These are phyloP conservation scores for Juglanconis sp. DNA, from an alignment of 2,329 filamentous ascomycete genomes.

Conservation along the genomic window DNA sequence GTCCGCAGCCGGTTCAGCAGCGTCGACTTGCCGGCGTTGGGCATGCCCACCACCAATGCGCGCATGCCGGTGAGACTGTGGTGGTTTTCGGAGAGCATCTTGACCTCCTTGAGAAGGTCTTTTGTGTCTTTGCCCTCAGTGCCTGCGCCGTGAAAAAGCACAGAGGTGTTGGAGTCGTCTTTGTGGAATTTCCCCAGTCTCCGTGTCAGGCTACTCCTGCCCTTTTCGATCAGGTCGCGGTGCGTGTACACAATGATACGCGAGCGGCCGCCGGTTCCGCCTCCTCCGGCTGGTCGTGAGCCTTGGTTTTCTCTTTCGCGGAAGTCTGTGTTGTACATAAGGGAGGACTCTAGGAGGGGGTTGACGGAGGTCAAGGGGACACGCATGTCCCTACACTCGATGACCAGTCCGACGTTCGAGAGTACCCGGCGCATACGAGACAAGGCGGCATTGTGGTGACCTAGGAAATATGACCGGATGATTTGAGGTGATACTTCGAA, in stretches of 20 bases:
- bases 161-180: slow-evolving; percentile 28
- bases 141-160: slow-evolving; percentile 29
- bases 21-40: slow-evolving; percentile 93
- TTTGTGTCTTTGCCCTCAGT: slow-evolving; percentile 29
- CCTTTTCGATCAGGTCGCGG: slow-evolving; percentile 60
- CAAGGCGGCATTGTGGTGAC: slow-evolving; percentile 83
- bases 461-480: slow-evolving; percentile 87
- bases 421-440: slow-evolving; percentile 79
- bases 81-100: slow-evolving; percentile 43
- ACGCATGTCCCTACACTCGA: slow-evolving; percentile 93
- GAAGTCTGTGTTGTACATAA: slow-evolving; percentile 51
- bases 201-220: slow-evolving; percentile 26
- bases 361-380: slow-evolving; percentile 88
- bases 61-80: slow-evolving; percentile 76
- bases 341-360: slow-evolving; percentile 76
- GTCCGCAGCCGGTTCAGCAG: slow-evolving; percentile 83
- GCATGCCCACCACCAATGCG: slow-evolving; percentile 91
- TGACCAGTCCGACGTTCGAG: slow-evolving; percentile 76
- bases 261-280: slow-evolving; percentile 48
- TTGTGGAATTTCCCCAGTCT: slow-evolving; percentile 39
- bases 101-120: slow-evolving; percentile 46
- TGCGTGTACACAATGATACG: slow-evolving; percentile 91
- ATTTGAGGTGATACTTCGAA: slow-evolving; percentile 74
- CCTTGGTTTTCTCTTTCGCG: slow-evolving; percentile 7
- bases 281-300: slow-evolving; percentile 50